Evolutionary conservation across 1,284 basidiomycete species (phyloP), one percentile per base, ranked within the genome.

Genomic region (Pyrrhoderma noxium): DNA sequence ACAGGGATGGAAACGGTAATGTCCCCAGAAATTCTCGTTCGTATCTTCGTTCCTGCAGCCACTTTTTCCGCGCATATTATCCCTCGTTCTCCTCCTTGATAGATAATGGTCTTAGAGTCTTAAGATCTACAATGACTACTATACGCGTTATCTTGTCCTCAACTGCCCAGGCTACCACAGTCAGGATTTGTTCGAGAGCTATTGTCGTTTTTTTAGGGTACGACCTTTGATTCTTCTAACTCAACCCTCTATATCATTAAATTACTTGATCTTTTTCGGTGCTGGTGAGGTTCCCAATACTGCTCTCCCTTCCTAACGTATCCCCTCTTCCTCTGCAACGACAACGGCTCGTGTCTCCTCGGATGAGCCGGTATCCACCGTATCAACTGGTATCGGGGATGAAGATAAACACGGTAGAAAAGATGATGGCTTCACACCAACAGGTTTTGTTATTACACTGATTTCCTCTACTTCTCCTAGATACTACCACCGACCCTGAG

Each of bases 131-230:
- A 60, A 67, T 42, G 60, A 56, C 36, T 90, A 89, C 69, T 83
- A 88, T 69, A 61, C 65, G 40, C 77, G 88, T 51, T 84, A 82
- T 70, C 58, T 76, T 47, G 72, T 73, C 34, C 63, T 88, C 56
- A 69, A 67, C 48, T 85, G 82, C 65, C 62, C 78, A 54, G 60
- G 61, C 54, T 65, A 87, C 68, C 84, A 89, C 67, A 69, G 74
- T 63, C 77, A 76, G n/a, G 42, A 66, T 19, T 90, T 88, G 73
- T 88, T 84, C 63, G 70, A 79, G 49, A 60, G 64, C 31, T 81
- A 79, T 65, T 82, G 79, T 68, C 73, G 73, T 62, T 79, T 78
- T 25, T 58, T 70, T 37, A 31, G 46, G 31, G 51, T 56, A 19
- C 4, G 49, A n/a, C 46, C 11, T 31, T n/a, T 21, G 11, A 22